A percentile compares a stretch with the other conserved stretches of the same genome.
Evolutionary conservation across 2,329 filamentous ascomycete genomes (phyloP).

Genomic region (Grosmannia penicillata): DNA sequence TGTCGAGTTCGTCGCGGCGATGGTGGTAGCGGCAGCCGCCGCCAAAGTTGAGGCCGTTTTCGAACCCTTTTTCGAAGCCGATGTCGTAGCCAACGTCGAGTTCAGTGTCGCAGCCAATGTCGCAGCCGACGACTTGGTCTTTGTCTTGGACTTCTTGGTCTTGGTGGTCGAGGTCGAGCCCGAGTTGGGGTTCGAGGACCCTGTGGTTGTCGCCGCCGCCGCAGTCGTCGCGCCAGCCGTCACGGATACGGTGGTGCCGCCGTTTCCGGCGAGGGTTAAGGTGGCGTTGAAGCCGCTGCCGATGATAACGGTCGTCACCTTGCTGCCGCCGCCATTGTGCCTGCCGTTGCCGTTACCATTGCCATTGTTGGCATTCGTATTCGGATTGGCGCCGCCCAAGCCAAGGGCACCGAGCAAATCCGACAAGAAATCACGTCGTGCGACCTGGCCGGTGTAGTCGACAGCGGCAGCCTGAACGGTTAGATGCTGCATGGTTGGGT

Average conservation of each 20-base stretch:
- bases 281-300: background rate
- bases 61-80: background rate
- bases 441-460: slow-evolving; percentile 9
- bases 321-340: slow-evolving; percentile 1
- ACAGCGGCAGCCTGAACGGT: slow-evolving; percentile 13
- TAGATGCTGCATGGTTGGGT: too few relatives aligned
- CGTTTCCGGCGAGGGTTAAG: too few relatives aligned
- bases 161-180: background rate
- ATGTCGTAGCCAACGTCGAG: background rate
- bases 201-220: background rate
- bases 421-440: slow-evolving; percentile 12
- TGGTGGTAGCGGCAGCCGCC: background rate
- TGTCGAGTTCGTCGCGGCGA: background rate
- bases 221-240: background rate
- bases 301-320: slow-evolving; percentile 20
- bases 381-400: slow-evolving; percentile 1
- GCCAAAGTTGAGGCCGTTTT: background rate
- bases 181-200: background rate
- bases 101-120: background rate
- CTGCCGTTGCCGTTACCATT: slow-evolving; percentile 9
- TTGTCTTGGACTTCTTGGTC: background rate
- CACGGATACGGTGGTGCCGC: background rate
- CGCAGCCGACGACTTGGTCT: background rate
- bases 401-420: slow-evolving; percentile 10
- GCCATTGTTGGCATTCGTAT: slow-evolving; percentile 4